A percentile compares a stretch with the other conserved stretches of the same genome.
Conservation (phyloP, 305 asterid species). For the Caryopteris hybrid region DNA sequence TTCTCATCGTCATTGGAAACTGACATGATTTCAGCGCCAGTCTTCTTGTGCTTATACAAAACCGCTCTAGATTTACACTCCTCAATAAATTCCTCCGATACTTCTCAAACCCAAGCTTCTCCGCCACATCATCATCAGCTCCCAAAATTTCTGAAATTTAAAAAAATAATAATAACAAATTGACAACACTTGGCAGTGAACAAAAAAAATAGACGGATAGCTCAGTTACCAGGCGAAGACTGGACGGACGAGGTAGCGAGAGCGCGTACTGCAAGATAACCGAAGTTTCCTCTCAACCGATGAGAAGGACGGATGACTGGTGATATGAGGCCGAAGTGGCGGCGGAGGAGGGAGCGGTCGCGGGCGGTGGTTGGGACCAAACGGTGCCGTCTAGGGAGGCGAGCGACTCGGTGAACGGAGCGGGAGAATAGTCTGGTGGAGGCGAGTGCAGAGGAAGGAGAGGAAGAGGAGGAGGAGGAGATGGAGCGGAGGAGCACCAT, state of each 20-base stretch:
- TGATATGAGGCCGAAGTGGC: slow-evolving; percentile 40
- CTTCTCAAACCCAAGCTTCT: slow-evolving; percentile 89
- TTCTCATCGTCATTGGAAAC: slow-evolving; percentile 94
- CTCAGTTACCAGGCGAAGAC: slow-evolving; percentile 48
- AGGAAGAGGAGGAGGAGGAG: slow-evolving; percentile 36
- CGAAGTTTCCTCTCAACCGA: slow-evolving; percentile 36
- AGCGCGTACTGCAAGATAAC: slow-evolving; percentile 54
- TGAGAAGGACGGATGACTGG: slow-evolving; percentile 38
- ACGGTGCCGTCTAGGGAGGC: slow-evolving; percentile 49
- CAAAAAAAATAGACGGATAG: background rate
- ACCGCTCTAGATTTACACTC: slow-evolving; percentile 95
- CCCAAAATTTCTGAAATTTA: slow-evolving; percentile 46
- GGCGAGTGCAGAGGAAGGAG: slow-evolving; percentile 49
- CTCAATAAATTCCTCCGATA: slow-evolving; percentile 80
- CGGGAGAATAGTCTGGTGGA: slow-evolving; percentile 63
- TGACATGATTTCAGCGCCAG: slow-evolving; percentile 94
- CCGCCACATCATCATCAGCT: slow-evolving; percentile 72
- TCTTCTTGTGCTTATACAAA: slow-evolving; percentile 91
- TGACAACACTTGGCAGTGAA: background rate
- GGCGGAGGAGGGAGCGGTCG: slow-evolving; percentile 46
- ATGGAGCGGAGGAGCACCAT: slow-evolving; percentile 64
- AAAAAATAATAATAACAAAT: background rate
- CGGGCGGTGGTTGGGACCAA: slow-evolving; percentile 35
- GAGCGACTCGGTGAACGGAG: slow-evolving; percentile 43
- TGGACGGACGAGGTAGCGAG: slow-evolving; percentile 67